Evolutionary conservation across 257 asterid genomes (phyloP), one percentile per base, ranked within the genome.

Genomic region (Lavandula angustifolia): DNA sequence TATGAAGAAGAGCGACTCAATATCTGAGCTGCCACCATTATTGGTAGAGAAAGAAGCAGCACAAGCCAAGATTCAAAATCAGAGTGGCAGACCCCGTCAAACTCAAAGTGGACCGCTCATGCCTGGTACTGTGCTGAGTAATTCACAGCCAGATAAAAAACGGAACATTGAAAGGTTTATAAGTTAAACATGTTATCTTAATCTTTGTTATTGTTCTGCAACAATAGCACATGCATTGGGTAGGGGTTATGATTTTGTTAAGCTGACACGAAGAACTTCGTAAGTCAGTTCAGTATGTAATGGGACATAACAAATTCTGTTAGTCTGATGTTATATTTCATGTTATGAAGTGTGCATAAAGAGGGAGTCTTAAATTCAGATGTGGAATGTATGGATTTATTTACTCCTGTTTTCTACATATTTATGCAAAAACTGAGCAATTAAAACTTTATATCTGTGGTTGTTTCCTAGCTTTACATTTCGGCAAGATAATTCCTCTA

Each of bases 61-160:
- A 54, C 79, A 37, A 18, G 67, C 79, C 72, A 92, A 81, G 77
- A 63, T 74, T 64, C 79, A 73, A 74, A 78, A 51, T 75, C 95
- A 84, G 80, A 62, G 79, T 27, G 73, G 69, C 53, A 85, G 78
- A 76, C 66, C 81, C 75, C 94, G 95, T 64, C 90, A 84, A 87
- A 82, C 85, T 71, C 96, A 81, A 74, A 87, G 97, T 71, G 99
- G 99, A 70, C 97, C 97, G 7, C 94, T 94, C 76, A 78, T 73
- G 84, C 89, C 95, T 37, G 95, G 87, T 40, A 12, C 47, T 43
- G 87, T 84, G 72, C 78, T 79, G 72, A 72, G 84, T 80, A 81
- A 85, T 70, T 84, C 96, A 33, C 72, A 66, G 58, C 72, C 94
- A 29, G 96, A 88, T 76, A 82, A 88, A 82, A 72, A 71, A 7